A percentile compares a stretch with the other conserved stretches of the same genome.
Evolutionary conservation across 176 grass and related monocot genomes (phyloP).

Genomic region (Poa pratensis): DNA sequence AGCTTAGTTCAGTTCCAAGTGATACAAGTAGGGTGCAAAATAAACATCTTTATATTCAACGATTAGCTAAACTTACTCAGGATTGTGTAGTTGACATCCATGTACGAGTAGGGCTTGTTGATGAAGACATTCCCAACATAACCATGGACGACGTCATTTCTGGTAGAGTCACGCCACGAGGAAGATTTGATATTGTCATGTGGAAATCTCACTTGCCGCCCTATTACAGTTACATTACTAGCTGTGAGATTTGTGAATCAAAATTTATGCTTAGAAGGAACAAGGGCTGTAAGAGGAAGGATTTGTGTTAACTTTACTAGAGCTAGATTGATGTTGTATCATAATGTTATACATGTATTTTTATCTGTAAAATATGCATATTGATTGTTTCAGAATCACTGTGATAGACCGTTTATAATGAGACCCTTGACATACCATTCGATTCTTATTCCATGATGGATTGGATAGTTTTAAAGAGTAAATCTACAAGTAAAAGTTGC

Average conservation of each 20-base stretch:
- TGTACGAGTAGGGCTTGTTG: background rate
- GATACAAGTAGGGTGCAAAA: background rate
- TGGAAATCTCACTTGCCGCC: conserved; percentile 35
- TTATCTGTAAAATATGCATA: background rate
- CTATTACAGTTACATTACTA: conserved; percentile 8
- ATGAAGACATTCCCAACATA: conserved; percentile 3
- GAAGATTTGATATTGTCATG: background rate
- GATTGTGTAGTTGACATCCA: background rate
- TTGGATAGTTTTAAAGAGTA: background rate
- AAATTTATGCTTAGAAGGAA: background rate
- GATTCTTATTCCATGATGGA: background rate
- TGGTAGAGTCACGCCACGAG: background rate
- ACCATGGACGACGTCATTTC: background rate
- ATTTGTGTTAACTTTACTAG: background rate
- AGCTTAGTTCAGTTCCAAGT: background rate
- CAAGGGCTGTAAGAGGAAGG: conserved; percentile 19
- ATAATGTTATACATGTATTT: background rate
- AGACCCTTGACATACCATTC: background rate
- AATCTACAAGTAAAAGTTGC: background rate
- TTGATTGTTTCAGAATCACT: background rate
- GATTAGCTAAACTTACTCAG: background rate
- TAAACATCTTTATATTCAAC: background rate
- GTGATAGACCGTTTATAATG: background rate
- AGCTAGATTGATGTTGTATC: background rate
- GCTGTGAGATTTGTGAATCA: conserved; percentile 5